phyloP scores from a whole-genome alignment of 345 rosid species.

The Melaleuca alternifolia region DNA sequence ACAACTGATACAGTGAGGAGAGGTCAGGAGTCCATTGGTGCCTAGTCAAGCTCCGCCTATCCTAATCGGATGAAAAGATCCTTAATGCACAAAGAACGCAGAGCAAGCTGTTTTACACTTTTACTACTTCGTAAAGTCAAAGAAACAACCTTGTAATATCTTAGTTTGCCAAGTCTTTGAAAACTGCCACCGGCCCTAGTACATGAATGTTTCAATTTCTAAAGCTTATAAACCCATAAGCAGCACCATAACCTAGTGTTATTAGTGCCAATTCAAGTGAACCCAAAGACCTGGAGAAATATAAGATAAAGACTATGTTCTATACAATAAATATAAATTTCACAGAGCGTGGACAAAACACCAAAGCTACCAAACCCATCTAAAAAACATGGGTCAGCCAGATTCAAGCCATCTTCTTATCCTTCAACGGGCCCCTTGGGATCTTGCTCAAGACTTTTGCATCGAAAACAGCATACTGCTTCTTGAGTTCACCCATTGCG shows the following conservation, averaged over 20 bases:
- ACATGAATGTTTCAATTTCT: neutral
- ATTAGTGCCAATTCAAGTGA: neutral
- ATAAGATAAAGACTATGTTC: constrained; percentile 7
- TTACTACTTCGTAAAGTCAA: neutral
- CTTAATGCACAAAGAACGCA: neutral
- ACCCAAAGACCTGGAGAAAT: constrained; percentile 14
- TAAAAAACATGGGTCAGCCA: neutral
- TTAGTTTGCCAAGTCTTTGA: neutral
- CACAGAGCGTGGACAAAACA: constrained; percentile 13
- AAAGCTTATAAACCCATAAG: neutral
- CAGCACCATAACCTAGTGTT: neutral
- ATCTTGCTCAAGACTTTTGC: constrained; percentile 85
- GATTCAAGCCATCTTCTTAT: constrained; percentile 37
- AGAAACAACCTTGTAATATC: neutral
- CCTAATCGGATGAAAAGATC: neutral
- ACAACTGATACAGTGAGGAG: neutral
- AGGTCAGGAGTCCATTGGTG: no score
- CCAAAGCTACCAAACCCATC: constrained; percentile 7
- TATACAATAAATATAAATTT: constrained; percentile 20
- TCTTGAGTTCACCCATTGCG: constrained; percentile 59
- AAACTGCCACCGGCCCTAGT: neutral
- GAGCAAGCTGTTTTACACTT: neutral
- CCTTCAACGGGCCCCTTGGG: constrained; percentile 61
- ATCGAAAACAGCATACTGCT: constrained; percentile 68
- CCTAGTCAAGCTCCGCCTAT: neutral